Conservation (phyloP, 164 flowering plant species). For the Piper betle region DNA sequence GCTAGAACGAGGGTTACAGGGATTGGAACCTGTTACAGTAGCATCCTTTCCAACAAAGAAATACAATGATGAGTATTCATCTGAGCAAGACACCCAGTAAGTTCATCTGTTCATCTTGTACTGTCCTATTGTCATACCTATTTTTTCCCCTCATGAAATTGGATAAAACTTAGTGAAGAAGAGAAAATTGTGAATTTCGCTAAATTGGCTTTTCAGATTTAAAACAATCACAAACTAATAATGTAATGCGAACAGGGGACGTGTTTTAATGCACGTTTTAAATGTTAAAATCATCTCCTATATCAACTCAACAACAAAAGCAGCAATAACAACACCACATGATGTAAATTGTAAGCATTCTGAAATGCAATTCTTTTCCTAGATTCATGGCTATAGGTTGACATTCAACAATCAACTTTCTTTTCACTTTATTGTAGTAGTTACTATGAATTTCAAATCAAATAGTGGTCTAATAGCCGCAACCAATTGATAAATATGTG, state of each 20-base stretch:
- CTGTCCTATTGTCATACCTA: not conserved
- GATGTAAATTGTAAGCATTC: not conserved
- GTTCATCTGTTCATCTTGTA: conserved; percentile 6
- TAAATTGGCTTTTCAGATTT: too few relatives aligned
- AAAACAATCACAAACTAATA: too few relatives aligned
- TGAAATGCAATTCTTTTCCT: not conserved
- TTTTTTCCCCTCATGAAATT: not conserved
- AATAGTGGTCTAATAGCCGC: too few relatives aligned
- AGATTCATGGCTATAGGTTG: not conserved
- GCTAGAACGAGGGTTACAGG: conserved; percentile 83
- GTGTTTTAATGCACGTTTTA: too few relatives aligned
- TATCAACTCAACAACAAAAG: too few relatives aligned
- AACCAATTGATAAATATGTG: too few relatives aligned
- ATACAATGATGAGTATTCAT: conserved; percentile 46
- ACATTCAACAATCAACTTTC: not conserved
- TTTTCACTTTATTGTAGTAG: too few relatives aligned
- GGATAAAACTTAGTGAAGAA: not conserved
- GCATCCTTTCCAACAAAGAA: conserved; percentile 79
- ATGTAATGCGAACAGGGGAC: too few relatives aligned
- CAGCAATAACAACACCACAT: too few relatives aligned
- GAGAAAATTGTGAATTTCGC: not conserved
- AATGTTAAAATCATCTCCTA: too few relatives aligned
- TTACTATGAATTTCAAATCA: not conserved
- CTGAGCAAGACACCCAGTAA: conserved; percentile 61
- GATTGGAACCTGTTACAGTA: conserved; percentile 52